Conservation (phyloP, 768 basidiomycete genomes). For the Butyriboletus loyo region DNA sequence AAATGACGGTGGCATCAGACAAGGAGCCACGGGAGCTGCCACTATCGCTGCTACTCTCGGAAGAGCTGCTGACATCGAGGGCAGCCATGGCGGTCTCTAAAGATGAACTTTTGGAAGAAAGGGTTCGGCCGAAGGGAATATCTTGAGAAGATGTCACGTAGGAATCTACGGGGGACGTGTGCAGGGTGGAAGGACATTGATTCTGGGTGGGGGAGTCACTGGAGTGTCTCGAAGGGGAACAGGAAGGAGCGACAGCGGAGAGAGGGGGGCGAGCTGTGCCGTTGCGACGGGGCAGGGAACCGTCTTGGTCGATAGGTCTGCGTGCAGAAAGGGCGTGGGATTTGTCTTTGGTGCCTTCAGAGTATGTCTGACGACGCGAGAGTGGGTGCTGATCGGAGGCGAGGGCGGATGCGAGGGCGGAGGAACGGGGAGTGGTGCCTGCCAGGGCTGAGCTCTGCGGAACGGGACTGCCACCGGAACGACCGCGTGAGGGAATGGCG, state of each 20-base stretch:
- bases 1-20: conserved; percentile 76
- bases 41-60: conserved; percentile 60
- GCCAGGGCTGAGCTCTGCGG: conserved; percentile 22
- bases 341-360: conserved; percentile 53
- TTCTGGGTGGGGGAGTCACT: conserved; percentile 17
- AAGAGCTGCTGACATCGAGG: conserved; percentile 41
- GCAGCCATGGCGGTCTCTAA: conserved; percentile 40
- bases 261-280: conserved; percentile 44
- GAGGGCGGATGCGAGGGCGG: conserved; percentile 38
- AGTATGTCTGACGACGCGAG: conserved; percentile 48
- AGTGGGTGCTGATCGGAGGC: conserved; percentile 42
- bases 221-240: conserved; percentile 21
- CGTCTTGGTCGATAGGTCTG: conserved; percentile 56
- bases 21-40: conserved; percentile 49
- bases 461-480: conserved; percentile 51
- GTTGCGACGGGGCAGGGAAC: conserved; percentile 44
- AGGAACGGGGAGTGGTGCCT: conserved; percentile 31
- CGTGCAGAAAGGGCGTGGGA: conserved; percentile 61
- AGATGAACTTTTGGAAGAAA: conserved; percentile 29
- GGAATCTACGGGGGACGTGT: conserved; percentile 23
- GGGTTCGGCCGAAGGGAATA: conserved; percentile 33
- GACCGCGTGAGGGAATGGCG: conserved; percentile 43
- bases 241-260: conserved; percentile 38
- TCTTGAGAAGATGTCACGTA: conserved; percentile 28
- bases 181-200: conserved; percentile 17